Base-by-base conservation (phyloP, 1,284 basidiomycete genomes). In the Trametes hirsuta region DNA sequence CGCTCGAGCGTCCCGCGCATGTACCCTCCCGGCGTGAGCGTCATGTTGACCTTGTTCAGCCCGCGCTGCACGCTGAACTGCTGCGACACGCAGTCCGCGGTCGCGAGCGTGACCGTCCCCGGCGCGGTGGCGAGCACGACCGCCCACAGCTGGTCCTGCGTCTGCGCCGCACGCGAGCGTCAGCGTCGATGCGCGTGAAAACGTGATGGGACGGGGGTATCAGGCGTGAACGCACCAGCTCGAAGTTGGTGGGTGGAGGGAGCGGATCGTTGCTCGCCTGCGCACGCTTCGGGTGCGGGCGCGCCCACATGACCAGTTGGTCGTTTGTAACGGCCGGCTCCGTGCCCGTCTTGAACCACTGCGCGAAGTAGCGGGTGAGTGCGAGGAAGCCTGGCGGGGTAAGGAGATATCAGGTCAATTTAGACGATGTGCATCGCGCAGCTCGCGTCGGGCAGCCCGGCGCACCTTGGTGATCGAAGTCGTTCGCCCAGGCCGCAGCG, bases 301-400 rank as follows among this genome's bases (percentile, higher is more conserved):
- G 82, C 48, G 88, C 83, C 87, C 88, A 93, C 75, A 93, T 80
- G 67, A 86, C 75, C 58, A 94, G 77, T 65, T 82, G 76, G 73
- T 94, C 91, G 66, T 85, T 77, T 36, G 79, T 75, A 66, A 93
- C 80, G 11, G 74, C 39, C 8, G 92, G 90, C 68, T 83, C 88
- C 3, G 71, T 62, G 46, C 92, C 92, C 14, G 84, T 88, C 79
- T 92, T 93, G 81, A 87, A 95, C 1, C 86, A 88, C 6, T 80
- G 78, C 6, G 88, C 81, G 68, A 91, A 94, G 76, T 91, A 91
- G 24, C 74, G 75, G 12, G 86, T 87, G 67, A 92, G 74, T 15
- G 79, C 77, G 55, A 91, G 81, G 83, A 87, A 91, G 45, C 76
- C 87, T 82, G 22, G 24, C 34, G 47, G 11, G 9, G 35, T 39